These are phyloP conservation scores for Microbotryum lychnidis-dioicae DNA, from an alignment of 1,284 basidiomycete species.

Conservation along the genomic window DNA sequence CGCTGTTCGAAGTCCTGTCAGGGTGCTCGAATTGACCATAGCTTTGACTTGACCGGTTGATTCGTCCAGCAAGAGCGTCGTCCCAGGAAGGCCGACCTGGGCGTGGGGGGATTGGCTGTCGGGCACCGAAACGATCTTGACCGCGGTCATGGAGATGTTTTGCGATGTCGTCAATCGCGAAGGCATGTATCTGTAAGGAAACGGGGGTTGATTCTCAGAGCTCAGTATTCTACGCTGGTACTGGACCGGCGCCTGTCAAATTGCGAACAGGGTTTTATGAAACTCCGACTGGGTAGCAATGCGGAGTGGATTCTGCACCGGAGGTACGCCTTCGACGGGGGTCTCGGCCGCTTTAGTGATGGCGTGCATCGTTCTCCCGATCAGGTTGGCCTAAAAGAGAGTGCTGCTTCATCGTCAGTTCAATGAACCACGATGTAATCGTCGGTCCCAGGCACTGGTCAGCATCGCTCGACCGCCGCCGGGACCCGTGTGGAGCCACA, in stretches of 20 bases:
- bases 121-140: conserved; percentile 29
- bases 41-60: conserved; percentile 18
- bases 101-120: conserved; percentile 8
- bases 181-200: conserved; percentile 23
- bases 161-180: conserved; percentile 16
- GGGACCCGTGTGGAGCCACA: too few species aligned
- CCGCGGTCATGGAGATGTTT: conserved; percentile 13
- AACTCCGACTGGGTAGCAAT: conserved; percentile 17
- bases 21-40: conserved; percentile 21
- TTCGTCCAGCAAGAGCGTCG: conserved; percentile 29
- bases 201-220: too few species aligned
- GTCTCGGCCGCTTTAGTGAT: not conserved
- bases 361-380: conserved; percentile 20
- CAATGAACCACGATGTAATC: too few species aligned
- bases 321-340: not conserved
- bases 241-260: too few species aligned
- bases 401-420: too few species aligned
- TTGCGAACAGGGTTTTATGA: conserved; percentile 15
- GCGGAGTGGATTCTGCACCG: conserved; percentile 25
- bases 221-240: too few species aligned
- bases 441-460: too few species aligned
- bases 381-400: conserved; percentile 10
- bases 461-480: too few species aligned
- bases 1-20: conserved; percentile 31
- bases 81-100: conserved; percentile 25